Evolutionary conservation across 2,329 filamentous ascomycete genomes (phyloP), one percentile per base, ranked within the genome.

Genomic region (Monosporascus sp.): DNA sequence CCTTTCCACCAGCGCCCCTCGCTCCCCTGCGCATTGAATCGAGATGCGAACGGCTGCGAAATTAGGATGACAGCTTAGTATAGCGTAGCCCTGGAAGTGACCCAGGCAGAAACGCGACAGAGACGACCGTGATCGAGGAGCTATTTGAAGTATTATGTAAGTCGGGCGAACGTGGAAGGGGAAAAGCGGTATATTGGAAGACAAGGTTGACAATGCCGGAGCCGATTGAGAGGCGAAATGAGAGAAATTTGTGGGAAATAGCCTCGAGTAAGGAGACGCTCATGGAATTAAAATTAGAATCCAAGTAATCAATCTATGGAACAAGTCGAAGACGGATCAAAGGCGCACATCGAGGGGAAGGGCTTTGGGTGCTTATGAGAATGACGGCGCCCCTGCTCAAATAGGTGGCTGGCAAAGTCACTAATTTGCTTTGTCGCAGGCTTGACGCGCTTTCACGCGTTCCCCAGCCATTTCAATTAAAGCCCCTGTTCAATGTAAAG

Each of bases 381-480:
- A 46, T 31, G 24, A 46, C 31, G 15, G 43, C 43, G 24, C 24
- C 43, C 18, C 24, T 31, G 3, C 5, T 11, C 25, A n/a, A 46
- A 25, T 46, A 17, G 43, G 43, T 46, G 43, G 43, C 43, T 46
- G 43, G 43, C 31, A 46, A 46, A 18, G 11, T 18, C 15, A 22
- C n/a, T 20, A 24, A 43, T 24, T 18, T 20, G 22, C 39, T 43
- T 43, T 43, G 37, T 51, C 50, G 47, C 49, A 50, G 36, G 24
- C 38, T 31, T 37, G 44, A 60, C 58, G 56, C 58, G 58, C 50
- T 31, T 49, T 25, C 60, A 37, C 56, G 59, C 15, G 51, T 27
- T 46, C 41, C 53, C 60, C 63, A 67, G 63, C 64, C 62, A 65
- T 62, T 61, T 61, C 57, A 65, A 67, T 67, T 67, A 62, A 65